Base-by-base conservation (phyloP, 2,329 filamentous ascomycete species). In the Aspergillus puulaauensis region DNA sequence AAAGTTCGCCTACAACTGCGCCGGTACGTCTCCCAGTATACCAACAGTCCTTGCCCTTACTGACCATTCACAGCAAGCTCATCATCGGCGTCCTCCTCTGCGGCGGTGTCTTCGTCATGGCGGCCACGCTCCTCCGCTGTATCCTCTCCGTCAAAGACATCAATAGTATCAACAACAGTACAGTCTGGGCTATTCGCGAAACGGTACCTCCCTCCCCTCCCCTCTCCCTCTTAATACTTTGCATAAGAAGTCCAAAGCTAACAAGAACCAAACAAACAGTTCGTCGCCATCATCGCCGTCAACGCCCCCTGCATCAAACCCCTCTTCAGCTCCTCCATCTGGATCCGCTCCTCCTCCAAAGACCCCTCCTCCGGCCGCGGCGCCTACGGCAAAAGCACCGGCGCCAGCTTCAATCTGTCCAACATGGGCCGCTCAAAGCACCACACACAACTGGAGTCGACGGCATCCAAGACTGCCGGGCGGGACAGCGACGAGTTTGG, bases 141-240 rank as follows among this genome's bases (percentile, higher is more conserved):
- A 59, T 77, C 37, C 60, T 76, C 4, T 76, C 73, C 12, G 66
- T 80, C 0, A 59, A 67, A 24, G 66, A 72, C 24, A 72, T 76
- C 39, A 47, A 73, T 17, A 69, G 68, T 15, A 74, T 78, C 64
- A 76, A 77, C 56, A 62, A 61, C 45, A 73, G 71, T 23, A 77
- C 74, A 0, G 76, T 78, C 19, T 79, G 77, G 77, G 75, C 74
- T 12, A 76, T 77, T 15, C 70, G 78, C 45, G 78, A 80, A 63
- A 77, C 75, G 3, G 73, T 76, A 65, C 43, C 65, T 6, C 9
- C 15, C n/a, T 15, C 7, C 17, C 15, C 27, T 19, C 40, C 44
- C 9, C 39, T 47, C 15, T 21, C 15, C 40, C 46, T 14, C 39
- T 45, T n/a, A 4, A 5, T 9, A 23, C 6, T 5, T 17, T 1